Evolutionary conservation across 2,329 filamentous ascomycete genomes (phyloP), one percentile per base, ranked within the genome.

Genomic region (Pyrenochaeta sp.): DNA sequence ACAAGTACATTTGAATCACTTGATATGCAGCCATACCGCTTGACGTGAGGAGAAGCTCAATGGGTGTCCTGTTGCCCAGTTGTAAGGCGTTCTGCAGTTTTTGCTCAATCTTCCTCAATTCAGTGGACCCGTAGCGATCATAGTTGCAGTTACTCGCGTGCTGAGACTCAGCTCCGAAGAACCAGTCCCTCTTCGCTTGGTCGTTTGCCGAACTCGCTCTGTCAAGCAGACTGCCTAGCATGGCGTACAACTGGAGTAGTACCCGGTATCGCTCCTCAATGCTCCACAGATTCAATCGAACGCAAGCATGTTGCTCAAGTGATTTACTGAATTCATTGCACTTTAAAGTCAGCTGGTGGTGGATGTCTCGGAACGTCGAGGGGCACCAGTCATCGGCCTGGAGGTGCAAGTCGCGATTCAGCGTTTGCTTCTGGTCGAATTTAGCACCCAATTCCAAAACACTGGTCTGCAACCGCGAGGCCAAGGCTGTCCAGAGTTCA

Each of bases 221-320:
- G n/a, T 53, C 45, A 27, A 44, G 33, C 10, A 48, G 39, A 4
- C 30, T 39, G 5, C 39, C 39, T 4, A 48, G n/a, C 10, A 17
- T 17, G 10, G 44, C 37, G 5, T 48, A 32, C 6, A 53, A 21
- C 35, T 48, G 50, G 14, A 53, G 21, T 2, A 53, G 37, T 2
- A 33, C 44, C 3, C 50, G 50, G 17, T 48, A 48, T 7, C 45
- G 44, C 21, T 53, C 50, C 18, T 53, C 45, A 20, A 53, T 48
- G 29, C 29, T 31, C 29, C 12, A 31, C 12, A 31, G 29, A 7
- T 31, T 31, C 29, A 12, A 12, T 31, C 12, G 29, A 7, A 12
- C 29, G 29, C 7, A 12, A 31, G 12, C 29, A 31, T 12, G 7
- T 31, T 31, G 29, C 7, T 12, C 29, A 7, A 31, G 7, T 31